A percentile compares a stretch with the other conserved stretches of the same genome.
phyloP scores from a whole-genome alignment of 371 early-diverging fungal species.

The Catenaria anguillulae region DNA sequence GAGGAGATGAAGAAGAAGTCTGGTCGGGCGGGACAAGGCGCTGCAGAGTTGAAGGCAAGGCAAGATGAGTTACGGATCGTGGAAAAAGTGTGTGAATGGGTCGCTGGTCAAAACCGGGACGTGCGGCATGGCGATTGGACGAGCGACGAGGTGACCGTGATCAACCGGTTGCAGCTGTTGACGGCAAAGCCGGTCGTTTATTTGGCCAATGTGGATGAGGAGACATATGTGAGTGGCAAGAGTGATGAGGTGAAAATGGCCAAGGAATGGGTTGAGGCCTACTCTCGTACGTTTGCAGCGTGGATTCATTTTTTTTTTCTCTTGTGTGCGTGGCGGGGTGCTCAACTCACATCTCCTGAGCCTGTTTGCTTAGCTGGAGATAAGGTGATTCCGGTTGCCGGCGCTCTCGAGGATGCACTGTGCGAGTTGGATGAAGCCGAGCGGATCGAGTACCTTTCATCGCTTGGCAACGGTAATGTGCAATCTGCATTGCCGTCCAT shows the following conservation, averaged over 20 bases:
- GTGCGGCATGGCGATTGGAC: conserved; percentile 79
- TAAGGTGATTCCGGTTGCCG: conserved; percentile 80
- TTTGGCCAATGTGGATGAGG: conserved; percentile 84
- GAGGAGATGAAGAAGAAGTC: conserved; percentile 20
- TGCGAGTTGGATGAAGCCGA: conserved; percentile 11
- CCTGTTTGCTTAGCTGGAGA: too few relatives aligned
- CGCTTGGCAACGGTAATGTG: conserved; percentile 26
- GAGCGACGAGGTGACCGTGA: conserved; percentile 80
- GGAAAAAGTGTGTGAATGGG: conserved; percentile 54
- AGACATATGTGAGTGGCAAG: conserved; percentile 45
- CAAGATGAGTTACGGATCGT: conserved; percentile 74
- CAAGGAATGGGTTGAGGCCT: conserved; percentile 24
- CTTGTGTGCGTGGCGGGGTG: too few relatives aligned
- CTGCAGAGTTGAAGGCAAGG: conserved; percentile 44
- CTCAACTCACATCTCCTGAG: too few relatives aligned
- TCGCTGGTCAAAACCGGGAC: conserved; percentile 73
- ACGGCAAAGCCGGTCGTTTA: conserved; percentile 98
- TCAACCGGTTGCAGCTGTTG: conserved; percentile 79
- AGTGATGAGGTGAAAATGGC: not conserved
- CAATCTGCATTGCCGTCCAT: conserved; percentile 73
- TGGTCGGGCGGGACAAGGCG: conserved; percentile 1
- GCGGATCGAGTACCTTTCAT: conserved; percentile 11
- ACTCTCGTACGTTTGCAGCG: too few relatives aligned
- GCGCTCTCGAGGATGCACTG: conserved; percentile 49
- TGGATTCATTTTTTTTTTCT: too few relatives aligned